Percentiles rank a stretch among this genome's conserved stretches.
Evolutionary conservation across 495 filamentous ascomycete genomes (phyloP).

Genomic region (Penicilliopsis zonata): DNA sequence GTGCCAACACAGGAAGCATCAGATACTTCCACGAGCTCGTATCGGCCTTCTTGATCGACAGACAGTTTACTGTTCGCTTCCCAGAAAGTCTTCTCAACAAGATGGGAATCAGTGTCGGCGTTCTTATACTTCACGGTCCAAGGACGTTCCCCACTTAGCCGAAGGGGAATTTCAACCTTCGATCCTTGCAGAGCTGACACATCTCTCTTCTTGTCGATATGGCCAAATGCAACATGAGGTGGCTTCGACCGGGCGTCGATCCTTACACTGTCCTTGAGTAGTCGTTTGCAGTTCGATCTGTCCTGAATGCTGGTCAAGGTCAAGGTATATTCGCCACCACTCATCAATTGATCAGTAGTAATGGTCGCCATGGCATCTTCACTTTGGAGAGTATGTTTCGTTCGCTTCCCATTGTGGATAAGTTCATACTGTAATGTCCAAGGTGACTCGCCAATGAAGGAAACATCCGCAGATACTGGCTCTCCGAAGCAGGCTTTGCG

Average conservation of each 20-base stretch:
- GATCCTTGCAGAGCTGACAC: constrained; percentile 66
- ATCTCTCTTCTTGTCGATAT: constrained; percentile 62
- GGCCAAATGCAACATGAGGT: constrained; percentile 72
- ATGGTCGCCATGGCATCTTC: constrained; percentile 50
- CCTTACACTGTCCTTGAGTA: constrained; percentile 66
- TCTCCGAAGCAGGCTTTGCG: constrained; percentile 73
- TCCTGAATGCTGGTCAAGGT: constrained; percentile 77
- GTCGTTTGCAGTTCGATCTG: constrained; percentile 70
- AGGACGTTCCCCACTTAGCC: constrained; percentile 69
- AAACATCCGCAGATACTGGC: constrained; percentile 56
- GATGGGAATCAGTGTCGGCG: constrained; percentile 27
- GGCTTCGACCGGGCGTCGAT: constrained; percentile 78
- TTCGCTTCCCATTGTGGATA: constrained; percentile 77
- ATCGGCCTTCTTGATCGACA: constrained; percentile 56
- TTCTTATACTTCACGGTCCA: constrained; percentile 73
- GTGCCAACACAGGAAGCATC: constrained; percentile 72
- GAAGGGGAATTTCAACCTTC: constrained; percentile 60
- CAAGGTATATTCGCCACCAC: constrained; percentile 80
- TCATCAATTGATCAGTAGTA: constrained; percentile 54
- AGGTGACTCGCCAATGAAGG: constrained; percentile 67
- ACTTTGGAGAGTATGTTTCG: constrained; percentile 52
- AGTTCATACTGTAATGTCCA: constrained; percentile 91
- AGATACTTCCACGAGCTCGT: constrained; percentile 61
- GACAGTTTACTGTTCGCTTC: constrained; percentile 59
- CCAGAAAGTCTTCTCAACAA: constrained; percentile 37